Conservation (phyloP, 306 rosid genomes). For the Senna tora region DNA sequence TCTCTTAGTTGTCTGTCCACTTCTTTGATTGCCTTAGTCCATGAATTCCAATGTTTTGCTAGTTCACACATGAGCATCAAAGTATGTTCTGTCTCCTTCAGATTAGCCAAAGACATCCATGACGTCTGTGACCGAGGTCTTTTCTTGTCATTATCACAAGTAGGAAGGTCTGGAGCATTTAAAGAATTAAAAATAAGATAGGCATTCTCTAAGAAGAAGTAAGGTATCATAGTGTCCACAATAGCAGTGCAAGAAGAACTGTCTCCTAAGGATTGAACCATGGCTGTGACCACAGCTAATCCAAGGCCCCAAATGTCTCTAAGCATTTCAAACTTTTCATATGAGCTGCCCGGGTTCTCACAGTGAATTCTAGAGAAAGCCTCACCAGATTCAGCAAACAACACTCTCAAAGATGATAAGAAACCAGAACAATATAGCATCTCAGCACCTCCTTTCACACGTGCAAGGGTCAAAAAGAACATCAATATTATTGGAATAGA, state of each 20-base stretch:
- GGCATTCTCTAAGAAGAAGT: constrained; percentile 80
- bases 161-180: constrained; percentile 73
- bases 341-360: constrained; percentile 45
- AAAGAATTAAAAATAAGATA: constrained; percentile 68
- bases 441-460: constrained; percentile 86
- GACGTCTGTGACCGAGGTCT: constrained; percentile 71
- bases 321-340: constrained; percentile 58
- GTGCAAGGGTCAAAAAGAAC: constrained; percentile 86
- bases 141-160: constrained; percentile 79
- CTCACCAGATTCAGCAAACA: constrained; percentile 60
- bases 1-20: constrained; percentile 78
- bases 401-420: constrained; percentile 68
- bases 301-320: constrained; percentile 86
- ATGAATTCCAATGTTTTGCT: constrained; percentile 78
- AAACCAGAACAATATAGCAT: constrained; percentile 78
- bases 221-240: constrained; percentile 74
- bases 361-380: constrained; percentile 39
- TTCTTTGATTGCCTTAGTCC: constrained; percentile 78
- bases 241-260: constrained; percentile 66
- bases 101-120: constrained; percentile 60
- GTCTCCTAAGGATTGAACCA: constrained; percentile 86
- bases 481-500: constrained; percentile 69
- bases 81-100: constrained; percentile 84
- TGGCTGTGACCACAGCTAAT: constrained; percentile 83
- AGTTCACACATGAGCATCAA: constrained; percentile 84